Evolutionary conservation across 75 land plant genomes (phyloP).

Genomic region (Larix kaempferi): DNA sequence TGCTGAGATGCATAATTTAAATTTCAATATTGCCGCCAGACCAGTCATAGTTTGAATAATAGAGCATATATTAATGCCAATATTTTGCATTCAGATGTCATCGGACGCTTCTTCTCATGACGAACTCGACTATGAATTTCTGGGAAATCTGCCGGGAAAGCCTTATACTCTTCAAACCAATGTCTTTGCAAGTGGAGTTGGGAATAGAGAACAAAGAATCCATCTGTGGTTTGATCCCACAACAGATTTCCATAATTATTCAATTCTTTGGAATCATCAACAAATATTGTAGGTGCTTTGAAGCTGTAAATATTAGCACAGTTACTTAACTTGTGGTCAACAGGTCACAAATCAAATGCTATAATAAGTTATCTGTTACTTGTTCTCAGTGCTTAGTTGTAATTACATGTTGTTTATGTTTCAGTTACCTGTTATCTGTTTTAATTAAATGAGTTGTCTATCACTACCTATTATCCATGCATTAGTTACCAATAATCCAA

Average conservation of each 20-base stretch:
- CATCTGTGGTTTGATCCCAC: slow-evolving; percentile 30
- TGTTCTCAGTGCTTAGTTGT: too few species aligned
- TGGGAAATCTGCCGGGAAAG: slow-evolving; percentile 20
- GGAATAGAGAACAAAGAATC: slow-evolving; percentile 17
- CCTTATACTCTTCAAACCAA: slow-evolving; percentile 26
- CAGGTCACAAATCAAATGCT: too few species aligned
- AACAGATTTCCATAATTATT: slow-evolving; percentile 24
- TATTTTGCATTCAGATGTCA: neutral
- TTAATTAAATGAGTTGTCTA: too few species aligned
- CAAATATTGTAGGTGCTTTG: slow-evolving; percentile 17
- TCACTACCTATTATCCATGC: too few species aligned
- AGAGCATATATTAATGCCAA: neutral
- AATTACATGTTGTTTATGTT: too few species aligned
- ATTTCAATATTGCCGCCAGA: neutral
- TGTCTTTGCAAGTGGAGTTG: slow-evolving; percentile 19
- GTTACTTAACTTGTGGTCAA: too few species aligned
- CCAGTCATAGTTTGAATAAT: neutral
- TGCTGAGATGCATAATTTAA: neutral
- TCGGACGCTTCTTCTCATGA: slow-evolving; percentile 3
- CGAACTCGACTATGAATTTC: slow-evolving; percentile 30
- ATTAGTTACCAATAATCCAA: too few species aligned
- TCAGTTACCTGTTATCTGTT: too few species aligned
- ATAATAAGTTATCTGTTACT: too few species aligned
- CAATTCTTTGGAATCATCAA: slow-evolving; percentile 21
- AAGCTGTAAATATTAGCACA: too few species aligned